phyloP scores from a whole-genome alignment of 805 yeast genomes.

The Lipomyces lipofer region DNA sequence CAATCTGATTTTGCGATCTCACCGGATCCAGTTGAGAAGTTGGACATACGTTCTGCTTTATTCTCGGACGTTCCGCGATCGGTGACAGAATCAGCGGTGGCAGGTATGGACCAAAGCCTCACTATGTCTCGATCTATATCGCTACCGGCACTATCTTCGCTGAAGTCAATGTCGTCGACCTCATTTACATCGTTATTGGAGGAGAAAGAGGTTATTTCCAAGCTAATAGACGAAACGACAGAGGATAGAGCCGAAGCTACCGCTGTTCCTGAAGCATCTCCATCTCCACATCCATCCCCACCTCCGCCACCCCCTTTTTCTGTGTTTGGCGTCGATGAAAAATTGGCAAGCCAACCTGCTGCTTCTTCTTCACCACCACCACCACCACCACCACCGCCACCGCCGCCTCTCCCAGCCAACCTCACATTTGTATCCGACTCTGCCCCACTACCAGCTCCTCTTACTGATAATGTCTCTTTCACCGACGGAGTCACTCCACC shows the following conservation, averaged over 20 bases:
- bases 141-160: too few species aligned
- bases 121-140: too few species aligned
- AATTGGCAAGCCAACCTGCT: neutral
- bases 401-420: constrained; percentile 15
- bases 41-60: too few species aligned
- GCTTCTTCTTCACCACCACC: neutral
- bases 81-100: too few species aligned
- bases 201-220: too few species aligned
- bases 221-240: constrained; percentile 5
- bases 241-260: constrained; percentile 6
- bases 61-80: too few species aligned
- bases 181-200: too few species aligned
- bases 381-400: constrained; percentile 19
- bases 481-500: constrained; percentile 5
- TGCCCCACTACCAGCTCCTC: constrained; percentile 2
- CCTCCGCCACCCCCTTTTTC: neutral
- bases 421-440: constrained; percentile 4
- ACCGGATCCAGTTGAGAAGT: too few species aligned
- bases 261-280: neutral
- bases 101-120: too few species aligned
- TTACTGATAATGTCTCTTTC: neutral
- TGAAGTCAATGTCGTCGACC: too few species aligned
- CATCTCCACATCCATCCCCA: neutral
- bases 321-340: neutral
- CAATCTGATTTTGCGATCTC: neutral